These are phyloP conservation scores for Lablab purpureus DNA, from an alignment of 306 rosid genomes.

Conservation along the genomic window DNA sequence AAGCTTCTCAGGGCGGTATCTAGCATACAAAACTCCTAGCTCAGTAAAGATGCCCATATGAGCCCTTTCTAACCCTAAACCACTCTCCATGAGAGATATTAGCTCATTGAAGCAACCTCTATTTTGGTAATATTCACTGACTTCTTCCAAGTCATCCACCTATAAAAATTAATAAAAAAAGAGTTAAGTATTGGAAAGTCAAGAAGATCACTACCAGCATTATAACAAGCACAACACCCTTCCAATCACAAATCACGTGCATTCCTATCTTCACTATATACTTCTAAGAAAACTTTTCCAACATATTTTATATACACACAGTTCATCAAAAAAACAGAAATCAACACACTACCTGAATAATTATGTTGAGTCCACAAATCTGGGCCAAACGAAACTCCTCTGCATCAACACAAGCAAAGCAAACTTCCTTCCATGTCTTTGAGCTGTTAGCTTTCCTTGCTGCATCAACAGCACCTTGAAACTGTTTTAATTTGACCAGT, in stretches of 20 bases:
- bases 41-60: constrained; percentile 99
- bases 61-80: constrained; percentile 97
- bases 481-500: constrained; percentile 88
- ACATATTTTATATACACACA: not conserved
- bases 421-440: constrained; percentile 99
- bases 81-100: constrained; percentile 99
- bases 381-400: constrained; percentile 99
- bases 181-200: constrained; percentile 17
- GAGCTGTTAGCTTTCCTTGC: constrained; percentile 99
- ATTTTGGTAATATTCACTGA: constrained; percentile 98
- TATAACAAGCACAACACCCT: constrained; percentile 34
- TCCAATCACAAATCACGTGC: constrained; percentile 38
- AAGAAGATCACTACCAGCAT: constrained; percentile 32
- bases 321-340: constrained; percentile 31
- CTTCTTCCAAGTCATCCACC: constrained; percentile 99
- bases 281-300: constrained; percentile 28
- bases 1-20: constrained; percentile 98
- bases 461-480: constrained; percentile 99
- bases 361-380: constrained; percentile 98
- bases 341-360: constrained; percentile 76
- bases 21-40: constrained; percentile 95
- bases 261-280: constrained; percentile 17
- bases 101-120: constrained; percentile 97
- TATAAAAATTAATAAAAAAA: constrained; percentile 35
- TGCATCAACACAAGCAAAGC: constrained; percentile 99